These are phyloP conservation scores for Cyphellophora attinorum DNA, from an alignment of 2,329 filamentous ascomycete species.

Conservation along the genomic window DNA sequence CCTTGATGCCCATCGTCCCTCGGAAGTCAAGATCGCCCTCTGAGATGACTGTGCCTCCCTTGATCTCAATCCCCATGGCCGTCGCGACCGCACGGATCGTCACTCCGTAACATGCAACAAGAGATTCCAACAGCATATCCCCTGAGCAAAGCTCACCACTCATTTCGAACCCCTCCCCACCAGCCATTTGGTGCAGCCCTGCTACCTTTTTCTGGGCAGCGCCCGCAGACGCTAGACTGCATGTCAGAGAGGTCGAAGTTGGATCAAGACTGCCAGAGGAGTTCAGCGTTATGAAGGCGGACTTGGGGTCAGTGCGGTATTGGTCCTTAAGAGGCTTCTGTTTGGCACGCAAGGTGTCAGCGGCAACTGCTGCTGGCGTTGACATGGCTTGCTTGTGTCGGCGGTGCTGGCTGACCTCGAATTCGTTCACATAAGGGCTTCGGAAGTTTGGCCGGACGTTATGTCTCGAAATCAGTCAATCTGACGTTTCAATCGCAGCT, in stretches of 20 bases:
- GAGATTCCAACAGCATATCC: conserved; percentile 41
- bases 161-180: conserved; percentile 31
- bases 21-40: conserved; percentile 42
- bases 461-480: no score
- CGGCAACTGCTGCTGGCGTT: conserved; percentile 11
- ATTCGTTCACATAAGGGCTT: no score
- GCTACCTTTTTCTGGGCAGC: conserved; percentile 34
- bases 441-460: no score
- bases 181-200: conserved; percentile 38
- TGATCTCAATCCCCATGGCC: conserved; percentile 34
- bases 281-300: conserved; percentile 37
- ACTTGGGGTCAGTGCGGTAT: conserved; percentile 34
- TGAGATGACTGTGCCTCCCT: conserved; percentile 31
- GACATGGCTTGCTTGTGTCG: no score
- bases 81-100: conserved; percentile 43
- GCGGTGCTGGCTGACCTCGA: no score
- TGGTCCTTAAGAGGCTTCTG: conserved; percentile 40
- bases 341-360: conserved; percentile 31
- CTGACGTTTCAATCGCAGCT: no score
- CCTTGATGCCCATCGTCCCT: conserved; percentile 40
- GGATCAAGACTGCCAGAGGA: conserved; percentile 35
- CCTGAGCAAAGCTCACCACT: conserved; percentile 40
- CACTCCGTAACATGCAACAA: conserved; percentile 41
- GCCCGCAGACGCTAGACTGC: conserved; percentile 35
- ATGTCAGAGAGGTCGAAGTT: conserved; percentile 31